Evolutionary conservation across 495 filamentous ascomycete genomes (phyloP).

Genomic region (Staphylotrichum tortipilum): DNA sequence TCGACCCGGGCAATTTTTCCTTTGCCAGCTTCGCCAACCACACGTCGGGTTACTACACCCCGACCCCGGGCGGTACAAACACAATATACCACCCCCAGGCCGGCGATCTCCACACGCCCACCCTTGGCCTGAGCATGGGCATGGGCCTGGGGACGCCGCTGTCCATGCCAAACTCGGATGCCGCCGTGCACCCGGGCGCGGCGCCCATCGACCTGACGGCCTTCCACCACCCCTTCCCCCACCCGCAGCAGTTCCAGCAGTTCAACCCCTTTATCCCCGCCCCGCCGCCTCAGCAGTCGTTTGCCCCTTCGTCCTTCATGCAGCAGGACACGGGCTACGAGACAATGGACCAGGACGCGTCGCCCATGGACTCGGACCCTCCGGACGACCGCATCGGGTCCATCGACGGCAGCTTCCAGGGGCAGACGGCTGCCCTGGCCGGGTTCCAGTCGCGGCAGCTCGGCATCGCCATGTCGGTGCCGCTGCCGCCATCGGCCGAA

Average conservation of each 20-base stretch:
- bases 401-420: conserved; percentile 43
- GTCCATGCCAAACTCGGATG: conserved; percentile 63
- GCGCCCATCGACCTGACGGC: conserved; percentile 47
- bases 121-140: conserved; percentile 44
- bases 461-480: conserved; percentile 33
- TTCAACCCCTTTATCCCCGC: conserved; percentile 64
- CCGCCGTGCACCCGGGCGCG: conserved; percentile 45
- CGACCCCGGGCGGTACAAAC: conserved; percentile 77
- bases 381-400: conserved; percentile 40
- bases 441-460: conserved; percentile 32
- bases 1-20: conserved; percentile 75
- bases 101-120: conserved; percentile 85
- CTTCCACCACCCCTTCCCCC: conserved; percentile 49
- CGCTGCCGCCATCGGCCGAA: conserved; percentile 35
- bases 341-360: conserved; percentile 62
- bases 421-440: conserved; percentile 41
- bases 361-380: conserved; percentile 47
- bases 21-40: conserved; percentile 74
- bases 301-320: conserved; percentile 71
- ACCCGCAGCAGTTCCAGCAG: conserved; percentile 61
- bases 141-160: conserved; percentile 76
- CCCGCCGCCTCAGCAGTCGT: conserved; percentile 48
- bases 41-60: conserved; percentile 76
- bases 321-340: conserved; percentile 71
- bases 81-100: conserved; percentile 74